Base-by-base conservation (phyloP, 768 basidiomycete species). In the Suillus placidus region DNA sequence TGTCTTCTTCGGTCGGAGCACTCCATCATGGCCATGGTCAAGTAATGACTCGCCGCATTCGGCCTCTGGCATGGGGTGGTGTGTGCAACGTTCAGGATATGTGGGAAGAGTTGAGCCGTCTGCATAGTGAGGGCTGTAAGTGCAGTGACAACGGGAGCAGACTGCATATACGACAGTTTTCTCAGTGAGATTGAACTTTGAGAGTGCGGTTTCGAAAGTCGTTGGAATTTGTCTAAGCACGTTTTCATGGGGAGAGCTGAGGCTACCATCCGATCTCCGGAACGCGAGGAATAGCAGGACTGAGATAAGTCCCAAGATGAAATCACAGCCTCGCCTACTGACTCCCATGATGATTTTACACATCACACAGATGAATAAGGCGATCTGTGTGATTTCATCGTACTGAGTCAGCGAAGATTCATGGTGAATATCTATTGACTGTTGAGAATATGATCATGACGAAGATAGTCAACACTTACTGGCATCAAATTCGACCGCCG, bases 241-340 rank as follows among this genome's bases (percentile, higher is more conserved):
- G n/a, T 64, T 64, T 45, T 64, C 1, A 42, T 64, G 56, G n/a
- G 63, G 34, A 6, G 37, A 9, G 18, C 63, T 58, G n/a, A 64
- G 63, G 13, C 26, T 45, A 18, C 63, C 38, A 43, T 64, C 30
- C 3, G 12, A 40, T 32, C 35, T 23, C 37, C 49, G 32, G 42
- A 64, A 58, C 0, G 10, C n/a, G 7, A 64, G 32, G 37, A 38
- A 58, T n/a, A 45, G 54, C 52, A 57, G 40, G 30, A 70, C n/a
- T 13, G 54, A 67, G 0, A 77, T 45, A 5, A 67, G 47, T 4
- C n/a, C 20, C 7, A 77, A 56, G n/a, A 77, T 64, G 64, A 74
- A 73, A 38, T 74, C 58, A 12, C 64, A 56, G 0, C 49, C 65
- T 10, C 7, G 7, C 1, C 6, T 40, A 9, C 71, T 60, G 20